Percentiles rank a stretch among this genome's conserved stretches.
Evolutionary conservation across 2,329 filamentous ascomycete species (phyloP).

Genomic region (Beauveria sp.): DNA sequence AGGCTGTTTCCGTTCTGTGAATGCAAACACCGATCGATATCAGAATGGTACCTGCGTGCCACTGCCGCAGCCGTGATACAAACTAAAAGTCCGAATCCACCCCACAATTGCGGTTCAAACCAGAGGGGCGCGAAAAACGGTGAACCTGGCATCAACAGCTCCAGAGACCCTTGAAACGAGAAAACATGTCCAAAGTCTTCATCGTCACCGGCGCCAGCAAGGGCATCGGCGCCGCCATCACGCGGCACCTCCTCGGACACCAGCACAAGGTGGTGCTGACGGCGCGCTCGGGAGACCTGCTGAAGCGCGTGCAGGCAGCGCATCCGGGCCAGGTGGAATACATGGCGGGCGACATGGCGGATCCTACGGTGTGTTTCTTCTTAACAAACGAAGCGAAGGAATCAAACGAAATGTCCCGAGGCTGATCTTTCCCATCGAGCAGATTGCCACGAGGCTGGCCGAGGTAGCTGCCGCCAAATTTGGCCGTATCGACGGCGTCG

Average conservation of each 20-base stretch:
- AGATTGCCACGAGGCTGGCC: conserved; percentile 52
- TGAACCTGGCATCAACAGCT: no score
- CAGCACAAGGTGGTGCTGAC: conserved; percentile 53
- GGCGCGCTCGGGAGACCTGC: conserved; percentile 42
- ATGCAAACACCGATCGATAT: no score
- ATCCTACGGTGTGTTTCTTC: conserved; percentile 35
- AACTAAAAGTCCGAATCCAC: background rate
- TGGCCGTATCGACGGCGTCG: conserved; percentile 67
- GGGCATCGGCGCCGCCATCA: conserved; percentile 52
- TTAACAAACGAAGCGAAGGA: background rate
- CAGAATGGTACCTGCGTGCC: no score
- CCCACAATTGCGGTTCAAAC: background rate
- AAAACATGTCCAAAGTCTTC: conserved; percentile 53
- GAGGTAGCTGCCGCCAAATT: conserved; percentile 60
- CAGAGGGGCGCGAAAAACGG: background rate
- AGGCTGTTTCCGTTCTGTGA: no score
- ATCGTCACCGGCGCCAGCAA: conserved; percentile 61
- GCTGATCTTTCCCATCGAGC: background rate
- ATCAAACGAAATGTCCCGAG: no score
- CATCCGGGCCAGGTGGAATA: conserved; percentile 48
- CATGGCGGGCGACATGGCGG: conserved; percentile 47
- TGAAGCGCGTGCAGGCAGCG: conserved; percentile 44
- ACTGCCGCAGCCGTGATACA: background rate
- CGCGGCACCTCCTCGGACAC: conserved; percentile 42
- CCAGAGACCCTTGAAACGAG: background rate